A percentile compares a stretch with the other conserved stretches of the same genome.
These are phyloP conservation scores for Suillus subluteus DNA, from an alignment of 768 basidiomycete species.

Conservation along the genomic window DNA sequence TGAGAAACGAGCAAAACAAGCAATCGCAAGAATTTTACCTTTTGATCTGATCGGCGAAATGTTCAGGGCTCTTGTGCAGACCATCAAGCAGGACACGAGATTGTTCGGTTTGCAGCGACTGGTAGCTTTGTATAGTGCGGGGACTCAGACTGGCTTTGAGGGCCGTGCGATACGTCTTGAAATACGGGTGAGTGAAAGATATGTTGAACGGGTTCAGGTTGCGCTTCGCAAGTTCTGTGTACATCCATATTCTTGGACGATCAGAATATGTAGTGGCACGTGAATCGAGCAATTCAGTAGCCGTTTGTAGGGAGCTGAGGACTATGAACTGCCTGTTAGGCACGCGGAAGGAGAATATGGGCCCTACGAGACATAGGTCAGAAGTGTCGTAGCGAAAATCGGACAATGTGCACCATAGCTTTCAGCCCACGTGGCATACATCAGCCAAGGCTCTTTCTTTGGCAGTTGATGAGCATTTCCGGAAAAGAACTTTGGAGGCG, in stretches of 20 bases:
- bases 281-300: neutral
- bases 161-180: neutral
- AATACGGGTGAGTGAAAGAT: conserved; percentile 2
- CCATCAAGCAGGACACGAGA: neutral
- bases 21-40: neutral
- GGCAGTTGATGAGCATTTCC: conserved; percentile 3
- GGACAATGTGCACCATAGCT: neutral
- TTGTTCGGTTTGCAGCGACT: neutral
- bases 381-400: neutral
- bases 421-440: neutral
- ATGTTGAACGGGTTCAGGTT: neutral
- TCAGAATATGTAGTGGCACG: conserved; percentile 5
- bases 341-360: conserved; percentile 4
- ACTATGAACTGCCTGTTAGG: neutral
- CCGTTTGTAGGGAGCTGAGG: neutral
- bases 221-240: conserved; percentile 1
- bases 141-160: neutral
- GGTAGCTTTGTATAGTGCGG: conserved; percentile 1
- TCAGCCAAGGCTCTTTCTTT: neutral
- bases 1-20: neutral
- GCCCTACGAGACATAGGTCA: neutral
- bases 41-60: neutral
- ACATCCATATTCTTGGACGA: conserved; percentile 5
- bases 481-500: neutral
- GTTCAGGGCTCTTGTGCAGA: neutral